phyloP scores from a whole-genome alignment of 805 yeast species.

The Blastobotrys mokoenaii region DNA sequence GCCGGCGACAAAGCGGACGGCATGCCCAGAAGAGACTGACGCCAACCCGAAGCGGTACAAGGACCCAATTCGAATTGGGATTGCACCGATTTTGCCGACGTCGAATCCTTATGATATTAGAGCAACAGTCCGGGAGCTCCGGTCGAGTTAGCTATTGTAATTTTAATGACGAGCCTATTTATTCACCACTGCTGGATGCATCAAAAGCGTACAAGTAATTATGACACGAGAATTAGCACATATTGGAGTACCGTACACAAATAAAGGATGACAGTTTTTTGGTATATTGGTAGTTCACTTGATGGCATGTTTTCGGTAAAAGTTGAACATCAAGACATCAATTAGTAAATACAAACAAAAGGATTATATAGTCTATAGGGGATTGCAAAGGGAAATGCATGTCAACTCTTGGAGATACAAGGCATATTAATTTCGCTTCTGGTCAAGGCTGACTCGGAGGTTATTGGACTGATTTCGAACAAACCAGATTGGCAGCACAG shows the following conservation, averaged over 20 bases:
- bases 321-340: too few relatives aligned
- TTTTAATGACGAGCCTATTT: too few relatives aligned
- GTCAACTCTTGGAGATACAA: background rate
- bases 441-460: conserved; percentile 15
- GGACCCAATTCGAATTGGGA: background rate
- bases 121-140: background rate
- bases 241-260: too few relatives aligned
- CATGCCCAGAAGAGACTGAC: too few relatives aligned
- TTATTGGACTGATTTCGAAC: conserved; percentile 10
- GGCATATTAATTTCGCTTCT: background rate
- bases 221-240: too few relatives aligned
- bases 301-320: too few relatives aligned
- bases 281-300: too few relatives aligned
- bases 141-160: background rate
- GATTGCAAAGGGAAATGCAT: too few relatives aligned
- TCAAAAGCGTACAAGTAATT: too few relatives aligned
- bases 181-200: too few relatives aligned
- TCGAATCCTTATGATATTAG: background rate
- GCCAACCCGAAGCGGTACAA: background rate
- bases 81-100: conserved; percentile 3
- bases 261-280: background rate
- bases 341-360: too few relatives aligned
- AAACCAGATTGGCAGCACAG: conserved; percentile 19
- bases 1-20: background rate
- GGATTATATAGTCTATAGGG: too few relatives aligned